These are phyloP conservation scores for Ophiostoma pallidulum DNA, from an alignment of 2,329 filamentous ascomycete genomes.

Conservation along the genomic window DNA sequence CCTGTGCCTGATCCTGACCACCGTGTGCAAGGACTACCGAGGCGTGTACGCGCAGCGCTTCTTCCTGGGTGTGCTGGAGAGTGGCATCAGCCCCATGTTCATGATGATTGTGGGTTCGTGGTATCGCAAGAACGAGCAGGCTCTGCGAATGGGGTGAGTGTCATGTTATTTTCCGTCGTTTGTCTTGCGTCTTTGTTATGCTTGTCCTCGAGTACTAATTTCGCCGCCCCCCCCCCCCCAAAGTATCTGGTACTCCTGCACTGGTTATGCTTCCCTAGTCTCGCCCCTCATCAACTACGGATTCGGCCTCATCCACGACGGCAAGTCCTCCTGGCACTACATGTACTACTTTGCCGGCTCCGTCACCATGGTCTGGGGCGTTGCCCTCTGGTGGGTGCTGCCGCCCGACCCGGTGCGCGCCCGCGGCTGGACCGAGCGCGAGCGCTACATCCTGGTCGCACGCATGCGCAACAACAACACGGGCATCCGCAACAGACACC, in stretches of 20 bases:
- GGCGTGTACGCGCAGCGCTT: slow-evolving; percentile 38
- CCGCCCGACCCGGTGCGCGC: slow-evolving; percentile 6
- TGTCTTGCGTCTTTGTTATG: no score
- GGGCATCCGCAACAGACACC: slow-evolving; percentile 32
- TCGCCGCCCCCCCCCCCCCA: slow-evolving; percentile 24
- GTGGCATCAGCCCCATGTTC: slow-evolving; percentile 40
- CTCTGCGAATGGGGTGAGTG: slow-evolving; percentile 4
- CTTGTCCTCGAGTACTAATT: no score
- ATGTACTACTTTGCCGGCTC: slow-evolving; percentile 31
- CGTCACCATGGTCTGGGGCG: slow-evolving; percentile 30
- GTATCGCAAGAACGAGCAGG: slow-evolving; percentile 30
- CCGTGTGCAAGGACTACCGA: slow-evolving; percentile 28
- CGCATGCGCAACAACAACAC: slow-evolving; percentile 27
- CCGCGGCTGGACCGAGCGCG: slow-evolving; percentile 18
- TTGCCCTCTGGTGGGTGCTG: slow-evolving; percentile 5
- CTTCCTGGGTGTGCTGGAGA: slow-evolving; percentile 47
- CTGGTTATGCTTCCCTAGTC: slow-evolving; percentile 33
- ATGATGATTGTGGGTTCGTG: slow-evolving; percentile 40
- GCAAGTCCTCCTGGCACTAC: slow-evolving; percentile 29
- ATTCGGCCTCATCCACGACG: slow-evolving; percentile 31
- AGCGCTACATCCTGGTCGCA: slow-evolving; percentile 21
- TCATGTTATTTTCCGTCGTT: not conserved
- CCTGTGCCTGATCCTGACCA: slow-evolving; percentile 26
- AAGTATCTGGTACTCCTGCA: slow-evolving; percentile 28
- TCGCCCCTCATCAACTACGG: slow-evolving; percentile 36